Evolutionary conservation across 805 yeast species (phyloP), one percentile per base, ranked within the genome.

Genomic region (Yarrowia osloensis): DNA sequence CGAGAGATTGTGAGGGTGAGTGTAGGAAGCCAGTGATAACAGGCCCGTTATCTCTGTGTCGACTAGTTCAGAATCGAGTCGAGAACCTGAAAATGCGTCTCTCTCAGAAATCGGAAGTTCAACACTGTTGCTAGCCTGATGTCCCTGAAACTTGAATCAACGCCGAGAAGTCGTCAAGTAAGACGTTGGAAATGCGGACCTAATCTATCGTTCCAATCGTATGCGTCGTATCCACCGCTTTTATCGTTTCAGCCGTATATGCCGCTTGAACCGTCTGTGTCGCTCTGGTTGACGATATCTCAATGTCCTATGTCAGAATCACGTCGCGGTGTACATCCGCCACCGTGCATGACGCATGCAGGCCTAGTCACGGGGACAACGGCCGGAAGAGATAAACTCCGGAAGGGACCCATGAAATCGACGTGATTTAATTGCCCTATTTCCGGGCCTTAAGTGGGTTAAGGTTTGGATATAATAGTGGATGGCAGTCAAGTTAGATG

Each of bases 381-480:
- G 31, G 54, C 33, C 57, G 57, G 57, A 50, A 31, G 17, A 50
- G 40, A 50, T 50, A 50, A 50, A 50, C 57, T 50, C 57, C 57
- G 57, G 21, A 31, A 31, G 39, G 54, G 54, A 49, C 54, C 54
- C 54, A 49, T 49, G 54, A 49, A 49, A 49, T 49, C 54, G 24
- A 29, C 15, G 37, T 29, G 24, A 9, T 5, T 29, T 49, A 49
- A 49, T 26, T 19, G 37, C 2, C n/a, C 0, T 12, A 19, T 7
- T 1, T 29, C 7, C n/a, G 4, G 54, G 54, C 24, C 29, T 49
- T 49, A 49, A 11, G 4, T 1, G 37, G 8, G 26, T 49, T 49
- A 49, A 13, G 17, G 54, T 49, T 49, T n/a, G 3, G 44, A 28
- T 28, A 5, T 28, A 28, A n/a, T n/a, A n/a, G n/a, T n/a, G n/a